Percentiles rank a stretch among this genome's conserved stretches.
Conservation (phyloP, 2,329 filamentous ascomycete species). For the Dothistroma pini region DNA sequence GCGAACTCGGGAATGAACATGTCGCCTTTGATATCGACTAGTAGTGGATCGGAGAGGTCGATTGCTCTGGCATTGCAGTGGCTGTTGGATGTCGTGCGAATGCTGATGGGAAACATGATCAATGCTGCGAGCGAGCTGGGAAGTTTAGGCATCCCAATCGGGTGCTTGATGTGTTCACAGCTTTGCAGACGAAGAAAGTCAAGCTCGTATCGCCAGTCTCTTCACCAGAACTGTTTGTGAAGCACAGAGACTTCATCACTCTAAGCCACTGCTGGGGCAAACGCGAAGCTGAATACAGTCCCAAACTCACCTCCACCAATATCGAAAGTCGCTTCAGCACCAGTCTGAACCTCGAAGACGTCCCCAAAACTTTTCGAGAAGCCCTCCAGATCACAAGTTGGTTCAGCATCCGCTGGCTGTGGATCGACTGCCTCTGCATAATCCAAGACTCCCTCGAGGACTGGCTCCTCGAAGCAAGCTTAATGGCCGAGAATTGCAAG, state of each 20-base stretch:
- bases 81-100: not conserved
- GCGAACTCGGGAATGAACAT: no score
- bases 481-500: not conserved
- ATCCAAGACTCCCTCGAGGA: not conserved
- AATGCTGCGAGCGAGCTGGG: not conserved
- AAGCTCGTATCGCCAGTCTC: not conserved
- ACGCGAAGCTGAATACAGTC: not conserved
- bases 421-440: not conserved
- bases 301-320: not conserved
- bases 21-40: not conserved
- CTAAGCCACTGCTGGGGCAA: not conserved
- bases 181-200: not conserved
- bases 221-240: not conserved
- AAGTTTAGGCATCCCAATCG: not conserved
- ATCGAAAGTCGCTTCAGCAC: not conserved
- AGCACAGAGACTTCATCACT: not conserved
- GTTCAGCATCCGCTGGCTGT: not conserved
- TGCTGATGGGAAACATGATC: not conserved
- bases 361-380: not conserved
- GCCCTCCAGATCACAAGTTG: not conserved
- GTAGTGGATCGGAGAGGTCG: not conserved
- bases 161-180: not conserved
- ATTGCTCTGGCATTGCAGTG: not conserved
- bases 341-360: not conserved
- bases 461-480: not conserved